These are phyloP conservation scores for Leptomonas seymouri DNA, from an alignment of 208 protist species.

Conservation along the genomic window DNA sequence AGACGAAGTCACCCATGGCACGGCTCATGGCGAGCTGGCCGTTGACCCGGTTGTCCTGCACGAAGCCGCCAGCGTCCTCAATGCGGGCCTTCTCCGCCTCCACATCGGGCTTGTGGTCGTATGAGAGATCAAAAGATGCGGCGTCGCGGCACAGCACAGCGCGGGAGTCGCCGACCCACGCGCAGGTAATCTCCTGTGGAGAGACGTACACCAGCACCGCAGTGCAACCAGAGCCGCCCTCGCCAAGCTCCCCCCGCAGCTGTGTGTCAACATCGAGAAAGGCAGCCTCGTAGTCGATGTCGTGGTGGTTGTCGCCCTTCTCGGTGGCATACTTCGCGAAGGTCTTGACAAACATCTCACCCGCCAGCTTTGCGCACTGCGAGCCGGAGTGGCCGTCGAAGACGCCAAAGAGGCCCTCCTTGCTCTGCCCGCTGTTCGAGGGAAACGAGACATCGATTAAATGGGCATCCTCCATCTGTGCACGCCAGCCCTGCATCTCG, in stretches of 20 bases:
- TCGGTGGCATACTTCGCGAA: slow-evolving; percentile 35
- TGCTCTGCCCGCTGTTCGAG: slow-evolving; percentile 28
- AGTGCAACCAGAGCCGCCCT: slow-evolving; percentile 72
- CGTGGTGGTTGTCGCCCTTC: slow-evolving; percentile 18
- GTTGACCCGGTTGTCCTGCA: slow-evolving; percentile 94
- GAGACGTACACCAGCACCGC: slow-evolving; percentile 77
- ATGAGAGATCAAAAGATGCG: slow-evolving; percentile 70
- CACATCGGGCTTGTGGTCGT: slow-evolving; percentile 94
- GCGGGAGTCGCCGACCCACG: slow-evolving; percentile 93
- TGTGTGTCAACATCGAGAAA: slow-evolving; percentile 77
- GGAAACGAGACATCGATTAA: slow-evolving; percentile 67
- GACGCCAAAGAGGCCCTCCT: slow-evolving; percentile 78
- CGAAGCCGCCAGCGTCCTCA: slow-evolving; percentile 78
- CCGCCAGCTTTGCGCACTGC: slow-evolving; percentile 45
- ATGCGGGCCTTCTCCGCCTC: slow-evolving; percentile 82
- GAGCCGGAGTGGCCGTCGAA: slow-evolving; percentile 90
- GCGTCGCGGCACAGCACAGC: slow-evolving; percentile 85
- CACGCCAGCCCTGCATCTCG: slow-evolving; percentile 90
- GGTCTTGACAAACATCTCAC: slow-evolving; percentile 38
- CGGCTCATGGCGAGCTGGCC: slow-evolving; percentile 94
- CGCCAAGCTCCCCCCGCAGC: slow-evolving; percentile 30
- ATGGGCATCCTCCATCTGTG: slow-evolving; percentile 89
- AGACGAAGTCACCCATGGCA: slow-evolving; percentile 94
- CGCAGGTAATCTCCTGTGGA: slow-evolving; percentile 74
- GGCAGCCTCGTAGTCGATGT: slow-evolving; percentile 63